A percentile compares a stretch with the other conserved stretches of the same genome.
Conservation (phyloP, 2,329 filamentous ascomycete species). For the Cytospora paraplurivora region DNA sequence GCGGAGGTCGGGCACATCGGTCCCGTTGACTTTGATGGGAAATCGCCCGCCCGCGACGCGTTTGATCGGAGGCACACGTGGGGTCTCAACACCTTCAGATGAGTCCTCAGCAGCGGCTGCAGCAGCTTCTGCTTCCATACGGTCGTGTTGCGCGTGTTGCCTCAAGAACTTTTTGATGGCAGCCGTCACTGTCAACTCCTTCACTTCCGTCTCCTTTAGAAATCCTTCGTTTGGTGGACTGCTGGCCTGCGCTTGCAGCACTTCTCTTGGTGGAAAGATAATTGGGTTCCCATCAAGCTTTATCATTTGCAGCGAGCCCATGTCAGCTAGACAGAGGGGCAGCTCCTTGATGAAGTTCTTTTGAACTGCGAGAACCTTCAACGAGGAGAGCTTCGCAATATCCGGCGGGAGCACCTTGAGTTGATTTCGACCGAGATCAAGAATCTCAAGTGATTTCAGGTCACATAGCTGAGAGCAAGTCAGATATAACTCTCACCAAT, state of each 20-base stretch:
- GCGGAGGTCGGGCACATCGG: constrained; percentile 66
- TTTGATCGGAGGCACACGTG: constrained; percentile 65
- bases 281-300: constrained; percentile 90
- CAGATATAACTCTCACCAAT: constrained; percentile 18
- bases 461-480: constrained; percentile 69
- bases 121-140: constrained; percentile 54
- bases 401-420: constrained; percentile 76
- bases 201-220: constrained; percentile 64
- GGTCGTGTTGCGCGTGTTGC: constrained; percentile 54
- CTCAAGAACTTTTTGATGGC: constrained; percentile 64
- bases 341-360: constrained; percentile 86
- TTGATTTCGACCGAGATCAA: constrained; percentile 89
- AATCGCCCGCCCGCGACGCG: constrained; percentile 66
- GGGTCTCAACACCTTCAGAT: constrained; percentile 79
- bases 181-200: constrained; percentile 60
- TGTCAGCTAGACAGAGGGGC: constrained; percentile 82
- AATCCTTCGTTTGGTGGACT: constrained; percentile 58
- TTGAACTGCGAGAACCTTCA: constrained; percentile 87
- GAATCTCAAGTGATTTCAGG: constrained; percentile 83
- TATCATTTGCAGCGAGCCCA: constrained; percentile 84
- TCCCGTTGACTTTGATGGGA: constrained; percentile 69
- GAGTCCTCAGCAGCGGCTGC: constrained; percentile 53
- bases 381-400: constrained; percentile 76
- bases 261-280: constrained; percentile 73
- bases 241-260: constrained; percentile 60